These are phyloP conservation scores for Endoconidiophora polonica DNA, from an alignment of 2,329 filamentous ascomycete genomes.

Conservation along the genomic window DNA sequence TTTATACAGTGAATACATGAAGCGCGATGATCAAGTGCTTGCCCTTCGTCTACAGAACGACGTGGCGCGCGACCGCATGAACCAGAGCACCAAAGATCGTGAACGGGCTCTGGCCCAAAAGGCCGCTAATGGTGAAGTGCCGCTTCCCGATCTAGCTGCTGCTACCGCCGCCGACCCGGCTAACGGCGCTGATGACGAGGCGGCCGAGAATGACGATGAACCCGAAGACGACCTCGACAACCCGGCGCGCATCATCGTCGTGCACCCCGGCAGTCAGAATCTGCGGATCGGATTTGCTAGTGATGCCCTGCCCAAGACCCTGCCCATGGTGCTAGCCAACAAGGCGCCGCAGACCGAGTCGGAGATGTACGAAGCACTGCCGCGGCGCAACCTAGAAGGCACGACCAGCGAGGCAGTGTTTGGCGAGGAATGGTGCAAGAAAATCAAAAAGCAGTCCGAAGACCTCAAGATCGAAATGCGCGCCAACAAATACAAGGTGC, in stretches of 20 bases:
- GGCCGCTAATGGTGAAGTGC: constrained; percentile 47
- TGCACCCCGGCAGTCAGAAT: constrained; percentile 92
- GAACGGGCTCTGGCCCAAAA: constrained; percentile 57
- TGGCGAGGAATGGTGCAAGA: constrained; percentile 62
- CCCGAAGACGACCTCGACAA: constrained; percentile 45
- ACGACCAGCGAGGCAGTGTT: constrained; percentile 61
- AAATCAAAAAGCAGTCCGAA: constrained; percentile 65
- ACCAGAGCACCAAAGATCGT: constrained; percentile 72
- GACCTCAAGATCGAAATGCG: constrained; percentile 86
- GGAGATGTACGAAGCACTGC: constrained; percentile 65
- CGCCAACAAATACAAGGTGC: constrained; percentile 78
- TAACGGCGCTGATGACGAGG: constrained; percentile 26
- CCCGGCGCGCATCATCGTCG: constrained; percentile 81
- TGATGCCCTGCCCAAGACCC: constrained; percentile 82
- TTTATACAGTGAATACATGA: constrained; percentile 69
- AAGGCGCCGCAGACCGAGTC: constrained; percentile 65
- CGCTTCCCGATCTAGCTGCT: too few relatives aligned
- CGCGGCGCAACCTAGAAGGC: constrained; percentile 48
- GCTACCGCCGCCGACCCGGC: constrained; percentile 23
- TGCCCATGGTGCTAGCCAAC: constrained; percentile 82
- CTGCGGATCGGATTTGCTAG: constrained; percentile 88
- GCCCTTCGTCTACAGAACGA: constrained; percentile 79
- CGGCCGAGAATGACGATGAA: constrained; percentile 33
- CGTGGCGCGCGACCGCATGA: constrained; percentile 65
- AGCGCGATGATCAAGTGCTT: constrained; percentile 91